Evolutionary conservation across 75 land plant genomes (phyloP), one percentile per base, ranked within the genome.

Genomic region (Pinus albicaulis): DNA sequence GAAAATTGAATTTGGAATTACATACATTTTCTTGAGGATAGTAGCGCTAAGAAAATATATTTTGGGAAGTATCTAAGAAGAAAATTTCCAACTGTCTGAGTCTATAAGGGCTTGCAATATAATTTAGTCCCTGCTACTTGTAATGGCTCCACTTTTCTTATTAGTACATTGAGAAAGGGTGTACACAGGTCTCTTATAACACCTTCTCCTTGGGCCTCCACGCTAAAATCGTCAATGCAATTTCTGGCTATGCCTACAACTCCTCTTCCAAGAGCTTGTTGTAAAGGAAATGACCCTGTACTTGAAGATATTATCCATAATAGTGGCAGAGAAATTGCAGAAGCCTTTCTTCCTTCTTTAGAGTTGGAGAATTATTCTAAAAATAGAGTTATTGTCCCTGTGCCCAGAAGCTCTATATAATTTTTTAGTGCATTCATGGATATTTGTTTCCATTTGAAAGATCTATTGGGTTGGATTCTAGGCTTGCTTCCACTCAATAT

Each of bases 121-220:
- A 94, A 78, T 15, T 97, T 98, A 55, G 97, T 89, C 4, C 93
- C 97, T 55, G 88, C 85, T n/a, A 91, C 87, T n/a, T n/a, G n/a
- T 16, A 85, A 74, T 56, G 91, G 82, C 56, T 96, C 91, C 73
- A 81, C 78, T 56, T 85, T 80, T 20, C 88, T 89, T 74, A 87
- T 69, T 19, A 96, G 77, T 24, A 74, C 72, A 73, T 89, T 86
- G 14, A 88, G 81, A 25, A 96, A 84, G 15, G 99, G 98, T 65
- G 79, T 76, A 71, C 89, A 92, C 23, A 96, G 82, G 38, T 86
- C 86, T 60, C 74, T 75, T 56, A 96, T 81, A 48, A 90, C 81
- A 24, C 76, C 78, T 66, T 78, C 76, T 71, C 84, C 85, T 76
- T 88, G 83, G 62, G 76, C 82, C 5, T 78, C 82, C 14, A 93